Conservation (phyloP, 495 filamentous ascomycete genomes). For the Lasiosphaeris hirsuta region DNA sequence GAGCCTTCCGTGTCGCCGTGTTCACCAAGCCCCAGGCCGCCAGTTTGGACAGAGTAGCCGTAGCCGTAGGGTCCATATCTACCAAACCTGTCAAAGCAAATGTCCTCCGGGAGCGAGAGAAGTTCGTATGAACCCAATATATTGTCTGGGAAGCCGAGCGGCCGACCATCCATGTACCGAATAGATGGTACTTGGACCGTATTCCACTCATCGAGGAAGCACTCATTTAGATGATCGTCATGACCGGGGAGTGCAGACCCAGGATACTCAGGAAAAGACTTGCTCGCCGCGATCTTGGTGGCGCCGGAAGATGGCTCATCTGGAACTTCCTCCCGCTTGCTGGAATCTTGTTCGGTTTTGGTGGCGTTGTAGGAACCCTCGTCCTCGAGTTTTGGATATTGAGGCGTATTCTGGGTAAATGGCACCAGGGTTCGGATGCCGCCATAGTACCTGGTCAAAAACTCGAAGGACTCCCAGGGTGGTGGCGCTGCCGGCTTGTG, state of each 20-base stretch:
- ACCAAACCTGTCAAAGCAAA: conserved; percentile 93
- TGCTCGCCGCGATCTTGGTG: conserved; percentile 65
- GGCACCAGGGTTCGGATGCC: conserved; percentile 67
- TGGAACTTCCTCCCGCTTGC: conserved; percentile 3
- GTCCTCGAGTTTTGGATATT: conserved; percentile 65
- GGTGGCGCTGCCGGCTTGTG: conserved; percentile 56
- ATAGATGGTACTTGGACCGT: conserved; percentile 62
- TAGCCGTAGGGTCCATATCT: conserved; percentile 84
- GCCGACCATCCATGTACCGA: conserved; percentile 68
- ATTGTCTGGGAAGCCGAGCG: conserved; percentile 76
- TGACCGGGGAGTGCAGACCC: conserved; percentile 52
- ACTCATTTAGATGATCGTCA: conserved; percentile 57
- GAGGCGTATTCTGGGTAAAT: conserved; percentile 60
- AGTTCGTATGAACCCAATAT: conserved; percentile 79
- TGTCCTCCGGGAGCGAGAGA: conserved; percentile 74
- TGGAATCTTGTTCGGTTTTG: conserved; percentile 15
- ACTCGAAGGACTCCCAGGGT: conserved; percentile 76
- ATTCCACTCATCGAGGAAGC: conserved; percentile 66
- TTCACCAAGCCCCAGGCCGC: conserved; percentile 76
- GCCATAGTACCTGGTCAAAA: conserved; percentile 80
- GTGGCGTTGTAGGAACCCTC: conserved; percentile 39
- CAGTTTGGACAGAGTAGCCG: conserved; percentile 72
- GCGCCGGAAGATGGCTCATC: conserved; percentile 73
- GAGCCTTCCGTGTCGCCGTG: conserved; percentile 74
- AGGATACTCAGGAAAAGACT: conserved; percentile 64